These are phyloP conservation scores for Colletotrichum filicis DNA, from an alignment of 2,329 filamentous ascomycete species.

Conservation along the genomic window DNA sequence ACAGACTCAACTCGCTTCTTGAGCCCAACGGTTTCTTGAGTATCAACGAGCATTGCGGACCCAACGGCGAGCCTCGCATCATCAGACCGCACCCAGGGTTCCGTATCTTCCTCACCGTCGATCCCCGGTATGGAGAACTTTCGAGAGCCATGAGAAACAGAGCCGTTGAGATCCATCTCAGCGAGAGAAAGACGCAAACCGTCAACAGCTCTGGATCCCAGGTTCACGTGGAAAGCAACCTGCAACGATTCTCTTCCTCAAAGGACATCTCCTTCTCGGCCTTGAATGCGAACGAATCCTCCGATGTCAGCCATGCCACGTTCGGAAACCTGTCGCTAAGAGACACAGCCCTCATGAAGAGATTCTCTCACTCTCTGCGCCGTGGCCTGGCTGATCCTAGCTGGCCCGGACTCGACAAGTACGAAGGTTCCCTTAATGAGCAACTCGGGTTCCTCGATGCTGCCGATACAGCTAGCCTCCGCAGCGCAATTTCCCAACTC, in stretches of 20 bases:
- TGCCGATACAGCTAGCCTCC: constrained; percentile 44
- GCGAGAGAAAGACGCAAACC: constrained; percentile 51
- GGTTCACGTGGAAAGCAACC: constrained; percentile 58
- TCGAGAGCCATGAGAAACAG: constrained; percentile 97
- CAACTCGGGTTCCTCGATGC: constrained; percentile 42
- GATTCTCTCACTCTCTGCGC: constrained; percentile 37
- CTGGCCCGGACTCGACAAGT: constrained; percentile 16
- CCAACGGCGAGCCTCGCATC: constrained; percentile 82
- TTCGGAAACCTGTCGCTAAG: constrained; percentile 60
- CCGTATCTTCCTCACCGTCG: constrained; percentile 92
- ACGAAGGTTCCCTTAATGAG: constrained; percentile 18
- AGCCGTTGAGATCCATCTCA: constrained; percentile 87
- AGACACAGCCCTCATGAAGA: constrained; percentile 54
- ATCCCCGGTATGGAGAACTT: constrained; percentile 90
- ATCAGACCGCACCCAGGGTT: constrained; percentile 88
- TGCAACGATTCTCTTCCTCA: constrained; percentile 59
- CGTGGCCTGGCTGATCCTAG: constrained; percentile 9
- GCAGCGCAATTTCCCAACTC: constrained; percentile 47
- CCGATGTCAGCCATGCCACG: constrained; percentile 46
- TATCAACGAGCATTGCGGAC: constrained; percentile 91
- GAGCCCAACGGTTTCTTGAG: constrained; percentile 89
- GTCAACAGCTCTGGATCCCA: constrained; percentile 52
- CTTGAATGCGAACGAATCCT: constrained; percentile 37
- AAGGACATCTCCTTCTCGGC: constrained; percentile 43
- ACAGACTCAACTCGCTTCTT: constrained; percentile 92